Evolutionary conservation across 1,284 basidiomycete genomes (phyloP), one percentile per base, ranked within the genome.

Genomic region (Somion occarium): DNA sequence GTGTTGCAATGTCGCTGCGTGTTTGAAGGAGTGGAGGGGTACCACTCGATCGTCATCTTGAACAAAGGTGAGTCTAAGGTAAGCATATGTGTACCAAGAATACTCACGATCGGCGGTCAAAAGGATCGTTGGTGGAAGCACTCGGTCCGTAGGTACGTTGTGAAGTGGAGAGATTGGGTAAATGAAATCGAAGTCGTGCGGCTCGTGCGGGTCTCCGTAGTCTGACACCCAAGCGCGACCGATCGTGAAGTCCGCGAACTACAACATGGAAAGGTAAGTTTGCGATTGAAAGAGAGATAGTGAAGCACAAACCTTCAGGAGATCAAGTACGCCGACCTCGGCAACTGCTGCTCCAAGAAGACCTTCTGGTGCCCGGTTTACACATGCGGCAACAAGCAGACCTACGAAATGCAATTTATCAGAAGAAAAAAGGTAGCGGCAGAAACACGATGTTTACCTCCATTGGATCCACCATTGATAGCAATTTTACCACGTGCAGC

Each of bases 21-120:
- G 76, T 67, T 92, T 92, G 76, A 88, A 91, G 4, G 87, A 87
- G 66, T 92, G 90, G 60, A 88, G 70, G 2, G 89, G 88, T 1
- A 90, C 87, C 11, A 90, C 85, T 26, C 90, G 84, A 61, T 92
- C 88, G 59, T 92, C 90, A 62, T 91, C 87, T 88, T 55, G 34
- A 5, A 18, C 7, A 15, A 19, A 19, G 39, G 39, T 19, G 15
- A 9, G 5, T 9, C 9, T 9, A 22, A 19, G 15, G 18, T 7
- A 22, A 38, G 26, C 5, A 22, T 22, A 25, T 51, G 34, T n/a
- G 46, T 23, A 5, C 23, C 19, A 27, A 13, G 15, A 20, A 43
- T 26, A 74, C 85, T 55, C 63, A 89, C 85, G 88, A 64, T 91
- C 90, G 18, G 85, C 88, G 5, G 89, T 91, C 58, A 88, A 69